phyloP scores from a whole-genome alignment of 768 basidiomycete genomes.

The Trametes maxima region DNA sequence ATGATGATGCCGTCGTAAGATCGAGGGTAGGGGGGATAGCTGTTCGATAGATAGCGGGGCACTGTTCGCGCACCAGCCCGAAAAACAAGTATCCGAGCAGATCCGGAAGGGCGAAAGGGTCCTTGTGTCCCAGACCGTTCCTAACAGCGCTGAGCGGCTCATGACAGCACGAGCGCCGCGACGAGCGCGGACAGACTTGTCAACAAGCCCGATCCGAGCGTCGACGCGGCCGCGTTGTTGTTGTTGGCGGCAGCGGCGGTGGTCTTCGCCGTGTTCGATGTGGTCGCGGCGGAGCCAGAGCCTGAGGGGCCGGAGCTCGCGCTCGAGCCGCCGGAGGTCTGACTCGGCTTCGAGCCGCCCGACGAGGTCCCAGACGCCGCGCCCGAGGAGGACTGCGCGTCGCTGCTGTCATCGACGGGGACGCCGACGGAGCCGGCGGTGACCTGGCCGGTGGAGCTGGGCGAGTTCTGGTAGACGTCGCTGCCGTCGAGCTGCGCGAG shows the following conservation, averaged over 20 bases:
- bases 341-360: background rate
- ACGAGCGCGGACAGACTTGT: conserved; percentile 4
- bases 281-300: background rate
- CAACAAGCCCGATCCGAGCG: conserved; percentile 5
- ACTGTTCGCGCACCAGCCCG: conserved; percentile 11
- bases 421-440: background rate
- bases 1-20: background rate
- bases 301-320: too few species aligned
- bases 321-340: too few species aligned
- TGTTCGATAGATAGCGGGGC: conserved; percentile 8
- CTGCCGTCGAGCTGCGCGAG: conserved; percentile 42
- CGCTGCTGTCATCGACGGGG: background rate
- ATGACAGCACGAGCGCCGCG: conserved; percentile 18
- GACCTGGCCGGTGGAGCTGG: conserved; percentile 13
- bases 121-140: background rate
- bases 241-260: background rate
- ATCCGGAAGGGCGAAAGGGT: background rate
- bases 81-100: background rate
- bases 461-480: conserved; percentile 26
- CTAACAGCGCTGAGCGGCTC: background rate
- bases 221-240: conserved; percentile 9
- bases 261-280: background rate
- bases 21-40: background rate
- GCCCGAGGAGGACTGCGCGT: conserved; percentile 1
- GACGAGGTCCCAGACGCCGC: background rate